Evolutionary conservation across 1,284 basidiomycete genomes (phyloP).

Genomic region (Apiotrichum mycotoxinovorans): DNA sequence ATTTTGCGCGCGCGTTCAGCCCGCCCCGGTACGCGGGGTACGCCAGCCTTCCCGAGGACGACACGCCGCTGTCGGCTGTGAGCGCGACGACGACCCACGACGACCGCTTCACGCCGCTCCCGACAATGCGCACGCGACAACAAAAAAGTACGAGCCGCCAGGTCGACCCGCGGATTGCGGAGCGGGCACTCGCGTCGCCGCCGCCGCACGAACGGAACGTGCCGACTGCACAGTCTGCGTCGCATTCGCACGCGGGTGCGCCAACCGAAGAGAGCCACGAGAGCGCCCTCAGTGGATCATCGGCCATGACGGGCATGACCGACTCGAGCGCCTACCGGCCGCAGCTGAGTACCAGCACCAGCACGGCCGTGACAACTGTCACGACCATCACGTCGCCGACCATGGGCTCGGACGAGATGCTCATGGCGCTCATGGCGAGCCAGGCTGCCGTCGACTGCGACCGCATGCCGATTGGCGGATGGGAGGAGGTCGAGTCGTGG

Average conservation of each 20-base stretch:
- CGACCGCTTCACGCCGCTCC: constrained; percentile 5
- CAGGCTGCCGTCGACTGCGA: constrained; percentile 73
- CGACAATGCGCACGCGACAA: background rate
- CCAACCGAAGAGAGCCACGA: constrained; percentile 1
- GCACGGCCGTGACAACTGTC: constrained; percentile 5
- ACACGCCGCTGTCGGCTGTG: background rate
- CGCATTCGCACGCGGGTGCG: background rate
- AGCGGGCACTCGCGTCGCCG: constrained; percentile 5
- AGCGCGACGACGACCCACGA: background rate
- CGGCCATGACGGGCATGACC: background rate
- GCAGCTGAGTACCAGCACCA: constrained; percentile 6
- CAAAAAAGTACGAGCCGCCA: background rate
- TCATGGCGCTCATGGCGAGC: constrained; percentile 76
- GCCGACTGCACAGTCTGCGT: too few species aligned
- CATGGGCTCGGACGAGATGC: constrained; percentile 61
- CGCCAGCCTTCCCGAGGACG: background rate
- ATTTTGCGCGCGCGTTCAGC: background rate
- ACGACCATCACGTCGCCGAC: constrained; percentile 1
- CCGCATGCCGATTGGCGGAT: constrained; percentile 66
- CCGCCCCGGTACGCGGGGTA: background rate
- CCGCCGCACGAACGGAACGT: constrained; percentile 8
- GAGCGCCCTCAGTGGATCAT: background rate
- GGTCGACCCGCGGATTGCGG: background rate
- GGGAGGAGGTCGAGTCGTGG: constrained; percentile 84
- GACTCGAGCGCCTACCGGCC: constrained; percentile 3